Conservation (phyloP, 176 grass and related monocot species). For the Zea mays region DNA sequence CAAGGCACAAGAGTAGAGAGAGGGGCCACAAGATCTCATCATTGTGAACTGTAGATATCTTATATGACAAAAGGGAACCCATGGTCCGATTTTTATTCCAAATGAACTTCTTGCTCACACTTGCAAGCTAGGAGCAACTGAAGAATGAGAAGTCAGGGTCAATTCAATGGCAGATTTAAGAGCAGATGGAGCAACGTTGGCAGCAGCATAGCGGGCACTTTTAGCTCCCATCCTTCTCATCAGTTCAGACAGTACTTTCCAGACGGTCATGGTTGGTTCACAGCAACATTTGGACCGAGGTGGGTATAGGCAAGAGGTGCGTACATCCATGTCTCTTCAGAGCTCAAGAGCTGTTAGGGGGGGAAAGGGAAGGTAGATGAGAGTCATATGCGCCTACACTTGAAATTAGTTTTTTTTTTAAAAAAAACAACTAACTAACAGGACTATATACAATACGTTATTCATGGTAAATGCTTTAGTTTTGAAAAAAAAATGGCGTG, state of each 20-base stretch:
- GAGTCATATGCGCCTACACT: neutral
- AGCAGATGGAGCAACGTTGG: slow-evolving; percentile 13
- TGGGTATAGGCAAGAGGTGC: slow-evolving; percentile 44
- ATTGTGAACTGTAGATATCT: neutral
- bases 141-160: slow-evolving; percentile 29
- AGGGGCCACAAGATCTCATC: neutral
- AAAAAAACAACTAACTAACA: neutral
- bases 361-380: neutral
- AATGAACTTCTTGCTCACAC: neutral
- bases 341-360: slow-evolving; percentile 41
- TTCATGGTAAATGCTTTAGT: neutral
- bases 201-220: neutral
- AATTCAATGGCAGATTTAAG: slow-evolving; percentile 1
- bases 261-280: slow-evolving; percentile 3
- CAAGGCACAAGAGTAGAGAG: neutral
- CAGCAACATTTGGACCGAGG: neutral
- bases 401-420: neutral
- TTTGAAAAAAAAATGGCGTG: neutral
- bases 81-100: neutral
- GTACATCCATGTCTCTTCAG: slow-evolving; percentile 51
- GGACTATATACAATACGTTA: neutral
- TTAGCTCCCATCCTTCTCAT: neutral
- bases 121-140: neutral
- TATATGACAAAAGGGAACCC: neutral
- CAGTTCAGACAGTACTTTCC: neutral